Conservation (phyloP, 345 rosid genomes). For the Cardamine occulta region DNA sequence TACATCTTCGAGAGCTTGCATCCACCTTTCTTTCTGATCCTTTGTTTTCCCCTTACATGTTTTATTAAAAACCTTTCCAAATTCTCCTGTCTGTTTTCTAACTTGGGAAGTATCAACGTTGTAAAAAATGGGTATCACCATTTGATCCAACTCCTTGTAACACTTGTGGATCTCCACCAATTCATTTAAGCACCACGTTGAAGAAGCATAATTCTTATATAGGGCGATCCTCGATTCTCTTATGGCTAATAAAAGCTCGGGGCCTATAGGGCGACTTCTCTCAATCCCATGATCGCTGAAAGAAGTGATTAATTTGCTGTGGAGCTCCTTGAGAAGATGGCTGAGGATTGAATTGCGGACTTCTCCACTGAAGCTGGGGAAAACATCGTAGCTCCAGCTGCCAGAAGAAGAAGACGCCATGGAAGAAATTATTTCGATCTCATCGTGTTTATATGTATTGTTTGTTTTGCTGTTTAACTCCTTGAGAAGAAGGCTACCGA, state of each 20-base stretch:
- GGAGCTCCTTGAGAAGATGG: background rate
- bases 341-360: background rate
- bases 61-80: background rate
- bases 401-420: background rate
- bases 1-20: background rate
- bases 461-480: background rate
- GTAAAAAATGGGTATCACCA: slow-evolving; percentile 26
- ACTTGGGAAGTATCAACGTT: slow-evolving; percentile 25
- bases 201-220: background rate
- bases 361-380: background rate
- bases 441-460: background rate
- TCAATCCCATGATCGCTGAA: background rate
- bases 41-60: background rate
- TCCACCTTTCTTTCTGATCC: background rate
- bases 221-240: background rate
- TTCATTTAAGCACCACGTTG: slow-evolving; percentile 19
- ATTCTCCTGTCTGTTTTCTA: background rate
- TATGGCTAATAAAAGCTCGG: background rate
- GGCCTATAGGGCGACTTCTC: background rate
- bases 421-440: background rate
- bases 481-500: background rate
- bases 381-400: background rate
- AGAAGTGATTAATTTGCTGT: background rate
- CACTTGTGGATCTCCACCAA: slow-evolving; percentile 18
- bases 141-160: background rate